Conservation (phyloP, 2,329 filamentous ascomycete species). For the Zalaria obscura region DNA sequence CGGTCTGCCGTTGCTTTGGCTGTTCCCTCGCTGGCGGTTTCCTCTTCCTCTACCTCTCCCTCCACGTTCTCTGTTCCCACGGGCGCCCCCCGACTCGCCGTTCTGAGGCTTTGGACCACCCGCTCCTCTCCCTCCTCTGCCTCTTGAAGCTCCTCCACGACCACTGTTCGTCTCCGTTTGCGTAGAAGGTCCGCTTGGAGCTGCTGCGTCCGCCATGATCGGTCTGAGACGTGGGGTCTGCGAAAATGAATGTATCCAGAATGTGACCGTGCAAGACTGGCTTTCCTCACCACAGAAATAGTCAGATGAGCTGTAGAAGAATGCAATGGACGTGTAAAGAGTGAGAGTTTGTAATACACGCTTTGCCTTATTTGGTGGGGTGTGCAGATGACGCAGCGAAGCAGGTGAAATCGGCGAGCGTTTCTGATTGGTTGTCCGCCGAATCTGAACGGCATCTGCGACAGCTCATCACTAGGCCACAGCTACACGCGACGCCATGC, state of each 20-base stretch:
- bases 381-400: neutral
- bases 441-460: too few species aligned
- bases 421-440: too few species aligned
- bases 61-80: slow-evolving; percentile 15
- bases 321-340: too few species aligned
- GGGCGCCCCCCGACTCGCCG: slow-evolving; percentile 3
- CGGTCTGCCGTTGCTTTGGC: slow-evolving; percentile 12
- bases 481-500: too few species aligned
- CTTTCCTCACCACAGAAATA: too few species aligned
- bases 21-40: slow-evolving; percentile 19
- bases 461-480: too few species aligned
- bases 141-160: slow-evolving; percentile 16
- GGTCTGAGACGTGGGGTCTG: neutral
- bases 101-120: neutral
- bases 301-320: too few species aligned
- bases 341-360: too few species aligned
- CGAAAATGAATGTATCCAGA: neutral
- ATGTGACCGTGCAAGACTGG: too few species aligned
- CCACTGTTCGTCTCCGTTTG: slow-evolving; percentile 1
- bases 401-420: too few species aligned
- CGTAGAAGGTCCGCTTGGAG: neutral
- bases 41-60: slow-evolving; percentile 19
- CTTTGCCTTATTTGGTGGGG: neutral
- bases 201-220: slow-evolving; percentile 5
- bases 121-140: slow-evolving; percentile 19